Evolutionary conservation across 495 filamentous ascomycete species (phyloP).

Genomic region (Hypoxylon subgilvum): DNA sequence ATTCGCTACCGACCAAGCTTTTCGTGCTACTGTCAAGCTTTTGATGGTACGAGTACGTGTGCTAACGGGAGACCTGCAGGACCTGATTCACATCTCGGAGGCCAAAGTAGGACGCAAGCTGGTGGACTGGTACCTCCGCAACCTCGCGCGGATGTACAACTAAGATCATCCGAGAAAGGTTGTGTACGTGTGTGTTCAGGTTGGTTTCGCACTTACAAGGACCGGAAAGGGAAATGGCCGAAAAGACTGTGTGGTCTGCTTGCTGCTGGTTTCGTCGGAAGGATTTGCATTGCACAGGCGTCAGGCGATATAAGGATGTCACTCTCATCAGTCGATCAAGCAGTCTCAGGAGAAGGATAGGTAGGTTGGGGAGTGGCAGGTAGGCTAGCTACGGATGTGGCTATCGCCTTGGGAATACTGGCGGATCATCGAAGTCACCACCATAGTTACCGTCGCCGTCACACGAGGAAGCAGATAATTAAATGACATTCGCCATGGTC

Average conservation of each 20-base stretch:
- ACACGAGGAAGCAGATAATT: not conserved
- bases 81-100: constrained; percentile 97
- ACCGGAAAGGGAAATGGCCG: constrained; percentile 1
- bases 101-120: constrained; percentile 95
- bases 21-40: constrained; percentile 20
- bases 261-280: constrained; percentile 11
- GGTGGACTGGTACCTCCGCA: constrained; percentile 98
- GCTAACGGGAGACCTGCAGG: constrained; percentile 55
- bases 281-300: constrained; percentile 39
- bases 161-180: constrained; percentile 18
- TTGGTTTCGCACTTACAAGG: constrained; percentile 4
- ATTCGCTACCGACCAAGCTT: constrained; percentile 15
- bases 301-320: constrained; percentile 35
- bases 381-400: no score
- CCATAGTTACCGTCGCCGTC: no score
- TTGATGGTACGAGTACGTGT: constrained; percentile 22
- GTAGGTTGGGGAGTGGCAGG: not conserved
- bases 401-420: no score
- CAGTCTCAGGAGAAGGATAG: constrained; percentile 14
- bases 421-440: no score
- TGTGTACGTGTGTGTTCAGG: not conserved
- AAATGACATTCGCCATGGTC: no score
- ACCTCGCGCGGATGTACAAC: constrained; percentile 87
- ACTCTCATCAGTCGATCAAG: constrained; percentile 11
- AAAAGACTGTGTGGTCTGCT: constrained; percentile 1